Percentiles rank a stretch among this genome's conserved stretches.
Conservation (phyloP, 371 early-diverging fungal genomes). For the Cladochytrium tenue region DNA sequence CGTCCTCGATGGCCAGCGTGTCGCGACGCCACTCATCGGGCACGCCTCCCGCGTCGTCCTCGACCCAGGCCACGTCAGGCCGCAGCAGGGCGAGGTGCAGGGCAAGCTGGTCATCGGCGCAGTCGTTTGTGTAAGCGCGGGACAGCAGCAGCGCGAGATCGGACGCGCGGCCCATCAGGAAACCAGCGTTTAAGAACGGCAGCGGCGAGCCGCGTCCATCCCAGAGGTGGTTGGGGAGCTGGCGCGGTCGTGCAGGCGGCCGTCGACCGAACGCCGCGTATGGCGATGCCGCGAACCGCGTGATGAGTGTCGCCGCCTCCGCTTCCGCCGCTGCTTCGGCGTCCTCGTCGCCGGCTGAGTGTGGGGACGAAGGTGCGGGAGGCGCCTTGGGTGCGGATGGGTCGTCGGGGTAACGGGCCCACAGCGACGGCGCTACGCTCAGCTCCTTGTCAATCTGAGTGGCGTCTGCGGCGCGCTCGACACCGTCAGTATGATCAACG, state of each 20-base stretch:
- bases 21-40: background rate
- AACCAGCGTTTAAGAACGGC: constrained; percentile 40
- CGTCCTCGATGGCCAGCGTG: constrained; percentile 4
- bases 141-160: constrained; percentile 18
- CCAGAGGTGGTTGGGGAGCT: background rate
- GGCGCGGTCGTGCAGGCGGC: background rate
- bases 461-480: background rate
- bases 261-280: background rate
- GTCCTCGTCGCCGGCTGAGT: background rate
- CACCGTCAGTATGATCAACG: background rate
- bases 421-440: too few species aligned
- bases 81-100: constrained; percentile 26
- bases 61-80: constrained; percentile 15
- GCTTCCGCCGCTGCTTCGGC: background rate
- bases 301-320: background rate
- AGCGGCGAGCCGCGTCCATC: constrained; percentile 6
- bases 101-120: constrained; percentile 39
- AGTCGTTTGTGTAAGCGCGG: constrained; percentile 29
- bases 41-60: background rate
- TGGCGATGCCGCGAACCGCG: background rate
- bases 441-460: background rate
- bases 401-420: too few species aligned
- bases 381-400: too few species aligned
- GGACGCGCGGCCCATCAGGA: constrained; percentile 33
- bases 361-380: too few species aligned